phyloP scores from a whole-genome alignment of 2,329 filamentous ascomycete genomes.

The Colletotrichum sp. region DNA sequence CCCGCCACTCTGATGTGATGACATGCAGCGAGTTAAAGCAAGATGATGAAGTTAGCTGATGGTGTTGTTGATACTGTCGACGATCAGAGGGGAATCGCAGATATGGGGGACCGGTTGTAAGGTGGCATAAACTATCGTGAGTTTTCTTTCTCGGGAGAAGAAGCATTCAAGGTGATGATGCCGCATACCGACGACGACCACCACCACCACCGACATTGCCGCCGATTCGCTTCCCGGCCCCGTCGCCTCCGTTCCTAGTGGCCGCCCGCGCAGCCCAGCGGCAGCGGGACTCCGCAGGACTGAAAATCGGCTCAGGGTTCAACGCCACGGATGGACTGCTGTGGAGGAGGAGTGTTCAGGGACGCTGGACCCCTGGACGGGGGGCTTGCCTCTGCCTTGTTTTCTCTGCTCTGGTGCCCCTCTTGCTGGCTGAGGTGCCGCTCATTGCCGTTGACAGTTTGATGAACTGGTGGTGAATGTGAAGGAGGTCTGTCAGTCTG shows the following conservation, averaged over 20 bases:
- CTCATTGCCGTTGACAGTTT: background rate
- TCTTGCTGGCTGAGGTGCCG: background rate
- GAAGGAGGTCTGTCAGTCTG: background rate
- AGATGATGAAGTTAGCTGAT: background rate
- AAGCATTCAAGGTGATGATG: background rate
- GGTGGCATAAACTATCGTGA: background rate
- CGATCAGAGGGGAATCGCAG: background rate
- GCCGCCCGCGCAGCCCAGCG: background rate
- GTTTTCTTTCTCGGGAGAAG: background rate
- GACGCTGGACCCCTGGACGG: background rate
- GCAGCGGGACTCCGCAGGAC: background rate
- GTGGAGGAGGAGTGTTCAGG: background rate
- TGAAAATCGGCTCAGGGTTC: background rate
- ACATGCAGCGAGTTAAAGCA: background rate
- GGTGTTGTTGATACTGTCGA: background rate
- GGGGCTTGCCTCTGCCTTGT: background rate
- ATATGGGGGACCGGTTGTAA: background rate
- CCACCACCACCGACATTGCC: background rate
- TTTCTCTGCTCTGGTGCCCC: background rate
- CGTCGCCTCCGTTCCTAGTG: background rate
- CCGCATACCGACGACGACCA: background rate
- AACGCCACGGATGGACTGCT: background rate
- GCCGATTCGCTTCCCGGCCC: background rate
- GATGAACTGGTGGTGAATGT: background rate
- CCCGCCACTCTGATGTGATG: background rate